Evolutionary conservation across 176 grass and related monocot genomes (phyloP).

Genomic region (Tillandsia fasciculata): DNA sequence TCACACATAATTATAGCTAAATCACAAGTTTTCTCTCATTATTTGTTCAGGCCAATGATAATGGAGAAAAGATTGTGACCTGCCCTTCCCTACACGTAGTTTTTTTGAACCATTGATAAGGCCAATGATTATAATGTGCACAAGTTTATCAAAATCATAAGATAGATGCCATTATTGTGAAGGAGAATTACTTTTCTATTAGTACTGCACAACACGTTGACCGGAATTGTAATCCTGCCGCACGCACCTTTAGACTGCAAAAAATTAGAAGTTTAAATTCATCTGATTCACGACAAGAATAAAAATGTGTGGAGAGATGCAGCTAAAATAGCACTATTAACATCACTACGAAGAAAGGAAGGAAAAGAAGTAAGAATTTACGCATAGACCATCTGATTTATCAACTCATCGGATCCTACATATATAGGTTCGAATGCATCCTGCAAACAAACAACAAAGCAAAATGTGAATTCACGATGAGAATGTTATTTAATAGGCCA

Average conservation of each 20-base stretch:
- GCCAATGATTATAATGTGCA: background rate
- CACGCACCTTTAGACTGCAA: constrained; percentile 36
- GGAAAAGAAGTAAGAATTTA: constrained; percentile 33
- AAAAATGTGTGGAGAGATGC: constrained; percentile 11
- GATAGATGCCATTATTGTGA: constrained; percentile 7
- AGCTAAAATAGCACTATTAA: constrained; percentile 5
- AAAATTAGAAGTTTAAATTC: constrained; percentile 26
- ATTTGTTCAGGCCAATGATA: no score
- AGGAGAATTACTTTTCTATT: constrained; percentile 38
- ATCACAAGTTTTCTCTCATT: background rate
- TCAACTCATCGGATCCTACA: constrained; percentile 19
- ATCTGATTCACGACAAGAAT: constrained; percentile 16
- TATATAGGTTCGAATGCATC: constrained; percentile 47
- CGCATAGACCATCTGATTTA: constrained; percentile 50
- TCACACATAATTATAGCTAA: constrained; percentile 5
- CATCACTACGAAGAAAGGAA: constrained; percentile 3
- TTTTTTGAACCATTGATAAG: no score
- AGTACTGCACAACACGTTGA: constrained; percentile 51
- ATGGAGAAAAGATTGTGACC: no score
- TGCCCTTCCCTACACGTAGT: no score
- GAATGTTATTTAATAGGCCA: constrained; percentile 20
- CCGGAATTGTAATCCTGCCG: constrained; percentile 41
- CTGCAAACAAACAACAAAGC: constrained; percentile 33
- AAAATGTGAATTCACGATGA: constrained; percentile 25
- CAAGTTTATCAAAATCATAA: background rate